A percentile compares a stretch with the other conserved stretches of the same genome.
Conservation (phyloP, 2,329 filamentous ascomycete genomes). For the Colletotrichum sansevieriae region DNA sequence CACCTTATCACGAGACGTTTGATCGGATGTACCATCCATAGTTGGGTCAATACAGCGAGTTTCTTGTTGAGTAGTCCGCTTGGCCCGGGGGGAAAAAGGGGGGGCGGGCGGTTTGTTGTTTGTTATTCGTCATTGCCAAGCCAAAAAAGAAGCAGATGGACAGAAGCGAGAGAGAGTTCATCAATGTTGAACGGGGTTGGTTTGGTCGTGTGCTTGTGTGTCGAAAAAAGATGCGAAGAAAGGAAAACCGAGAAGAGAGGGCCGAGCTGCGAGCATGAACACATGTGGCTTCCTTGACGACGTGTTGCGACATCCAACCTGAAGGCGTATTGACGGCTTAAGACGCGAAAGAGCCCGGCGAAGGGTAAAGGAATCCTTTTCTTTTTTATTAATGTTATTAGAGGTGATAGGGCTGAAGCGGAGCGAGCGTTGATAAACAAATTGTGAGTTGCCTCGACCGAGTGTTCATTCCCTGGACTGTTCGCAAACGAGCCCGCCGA, state of each 20-base stretch:
- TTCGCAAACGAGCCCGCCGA: not conserved
- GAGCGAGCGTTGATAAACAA: conserved; percentile 8
- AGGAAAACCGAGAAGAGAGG: too few relatives aligned
- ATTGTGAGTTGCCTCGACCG: conserved; percentile 9
- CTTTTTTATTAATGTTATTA: too few relatives aligned
- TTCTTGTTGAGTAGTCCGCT: conserved; percentile 30
- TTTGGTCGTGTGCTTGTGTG: too few relatives aligned
- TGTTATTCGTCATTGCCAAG: too few relatives aligned
- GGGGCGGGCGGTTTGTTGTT: too few relatives aligned
- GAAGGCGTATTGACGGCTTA: too few relatives aligned
- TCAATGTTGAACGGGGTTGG: not conserved
- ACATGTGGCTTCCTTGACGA: too few relatives aligned
- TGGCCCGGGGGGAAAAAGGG: not conserved
- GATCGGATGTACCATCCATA: conserved; percentile 40
- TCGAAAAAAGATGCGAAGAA: too few relatives aligned
- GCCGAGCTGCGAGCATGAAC: too few relatives aligned
- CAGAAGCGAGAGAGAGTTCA: not conserved
- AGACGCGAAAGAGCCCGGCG: not conserved
- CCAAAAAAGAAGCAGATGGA: not conserved
- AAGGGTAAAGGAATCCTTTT: not conserved
- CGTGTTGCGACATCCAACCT: too few relatives aligned
- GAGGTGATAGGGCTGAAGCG: conserved; percentile 37
- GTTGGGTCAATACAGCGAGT: conserved; percentile 11
- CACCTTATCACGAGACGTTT: conserved; percentile 30
- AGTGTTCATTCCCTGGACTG: not conserved